phyloP scores from a whole-genome alignment of 495 filamentous ascomycete genomes.

The Astrothelium subdiscretum region DNA sequence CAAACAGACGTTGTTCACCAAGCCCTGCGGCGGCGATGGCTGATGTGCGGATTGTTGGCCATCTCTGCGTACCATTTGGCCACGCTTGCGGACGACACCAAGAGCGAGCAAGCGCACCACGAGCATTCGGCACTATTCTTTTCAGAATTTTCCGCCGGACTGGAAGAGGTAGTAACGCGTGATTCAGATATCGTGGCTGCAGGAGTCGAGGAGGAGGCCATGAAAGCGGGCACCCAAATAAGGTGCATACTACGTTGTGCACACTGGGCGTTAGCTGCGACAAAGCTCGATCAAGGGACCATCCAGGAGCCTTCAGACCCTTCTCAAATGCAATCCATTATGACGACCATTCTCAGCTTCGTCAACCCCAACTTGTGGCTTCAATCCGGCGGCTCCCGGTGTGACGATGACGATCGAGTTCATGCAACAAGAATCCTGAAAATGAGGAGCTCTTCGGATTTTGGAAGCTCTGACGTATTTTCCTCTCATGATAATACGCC shows the following conservation, averaged over 20 bases:
- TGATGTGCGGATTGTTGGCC: slow-evolving; percentile 25
- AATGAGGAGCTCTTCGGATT: neutral
- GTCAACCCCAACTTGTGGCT: neutral
- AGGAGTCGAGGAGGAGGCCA: slow-evolving; percentile 1
- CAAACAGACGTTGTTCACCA: slow-evolving; percentile 19
- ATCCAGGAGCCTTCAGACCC: neutral
- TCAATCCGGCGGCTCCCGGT: neutral
- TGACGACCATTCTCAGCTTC: neutral
- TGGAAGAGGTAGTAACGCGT: neutral
- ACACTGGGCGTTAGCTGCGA: slow-evolving; percentile 10
- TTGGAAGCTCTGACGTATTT: neutral
- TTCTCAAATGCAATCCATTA: neutral
- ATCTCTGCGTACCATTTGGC: slow-evolving; percentile 24
- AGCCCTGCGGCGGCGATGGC: slow-evolving; percentile 20
- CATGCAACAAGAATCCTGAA: neutral
- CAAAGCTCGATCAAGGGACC: neutral
- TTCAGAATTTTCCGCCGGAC: neutral
- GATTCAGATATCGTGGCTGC: neutral
- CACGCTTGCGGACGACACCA: slow-evolving; percentile 10
- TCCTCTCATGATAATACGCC: neutral
- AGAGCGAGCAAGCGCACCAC: neutral
- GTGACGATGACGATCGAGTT: neutral
- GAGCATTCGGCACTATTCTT: neutral
- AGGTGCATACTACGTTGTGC: slow-evolving; percentile 11
- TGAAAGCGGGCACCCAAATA: slow-evolving; percentile 12